Evolutionary conservation across 2,329 filamentous ascomycete species (phyloP).

Genomic region (Monosporascus sp.): DNA sequence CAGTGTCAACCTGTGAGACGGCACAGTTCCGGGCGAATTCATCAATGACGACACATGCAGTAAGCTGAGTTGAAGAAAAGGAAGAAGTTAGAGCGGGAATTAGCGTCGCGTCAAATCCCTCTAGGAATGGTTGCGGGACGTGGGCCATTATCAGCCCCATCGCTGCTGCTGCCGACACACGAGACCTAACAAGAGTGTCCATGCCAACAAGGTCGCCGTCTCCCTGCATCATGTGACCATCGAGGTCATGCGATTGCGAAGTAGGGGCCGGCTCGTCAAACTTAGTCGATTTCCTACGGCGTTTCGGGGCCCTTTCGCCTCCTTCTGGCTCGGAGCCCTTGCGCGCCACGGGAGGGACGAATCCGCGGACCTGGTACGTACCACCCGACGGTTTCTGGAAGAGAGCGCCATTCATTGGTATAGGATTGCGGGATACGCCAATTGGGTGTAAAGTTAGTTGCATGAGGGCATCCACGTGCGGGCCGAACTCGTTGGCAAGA

Average conservation of each 20-base stretch:
- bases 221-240: constrained; percentile 95
- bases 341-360: constrained; percentile 38
- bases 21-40: constrained; percentile 69
- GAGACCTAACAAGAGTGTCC: constrained; percentile 82
- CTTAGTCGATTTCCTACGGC: constrained; percentile 81
- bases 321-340: constrained; percentile 48
- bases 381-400: constrained; percentile 93
- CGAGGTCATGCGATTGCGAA: constrained; percentile 84
- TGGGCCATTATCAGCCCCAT: constrained; percentile 78
- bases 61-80: constrained; percentile 81
- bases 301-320: constrained; percentile 62
- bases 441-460: constrained; percentile 84
- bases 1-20: constrained; percentile 42
- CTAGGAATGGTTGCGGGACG: constrained; percentile 60
- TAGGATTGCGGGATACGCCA: constrained; percentile 82
- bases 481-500: constrained; percentile 68
- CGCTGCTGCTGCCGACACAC: constrained; percentile 80
- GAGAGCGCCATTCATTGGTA: constrained; percentile 83
- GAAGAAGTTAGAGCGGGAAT: constrained; percentile 64
- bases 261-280: constrained; percentile 60
- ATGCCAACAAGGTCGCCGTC: constrained; percentile 91
- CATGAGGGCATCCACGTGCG: constrained; percentile 76
- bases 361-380: constrained; percentile 59
- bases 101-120: constrained; percentile 60
- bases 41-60: constrained; percentile 77